Evolutionary conservation across 1,284 basidiomycete genomes (phyloP).

Genomic region (Gymnopus androsaceus): DNA sequence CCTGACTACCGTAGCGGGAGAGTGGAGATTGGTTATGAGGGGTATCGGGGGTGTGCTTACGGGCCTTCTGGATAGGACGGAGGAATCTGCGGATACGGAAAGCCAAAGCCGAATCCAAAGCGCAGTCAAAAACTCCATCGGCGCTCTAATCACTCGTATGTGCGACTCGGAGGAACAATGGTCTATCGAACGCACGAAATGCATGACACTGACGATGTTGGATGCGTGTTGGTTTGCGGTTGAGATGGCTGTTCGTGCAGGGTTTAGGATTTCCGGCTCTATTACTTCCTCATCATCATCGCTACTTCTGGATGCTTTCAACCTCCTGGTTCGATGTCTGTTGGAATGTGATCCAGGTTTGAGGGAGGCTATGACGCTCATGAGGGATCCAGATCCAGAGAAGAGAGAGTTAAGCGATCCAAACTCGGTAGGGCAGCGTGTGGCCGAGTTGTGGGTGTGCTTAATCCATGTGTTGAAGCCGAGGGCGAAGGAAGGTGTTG

Average conservation of each 20-base stretch:
- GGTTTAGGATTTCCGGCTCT: neutral
- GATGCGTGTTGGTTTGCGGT: conserved; percentile 61
- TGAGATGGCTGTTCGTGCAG: conserved; percentile 51
- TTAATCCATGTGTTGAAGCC: conserved; percentile 52
- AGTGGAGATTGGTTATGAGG: conserved; percentile 44
- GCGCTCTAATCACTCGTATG: conserved; percentile 43
- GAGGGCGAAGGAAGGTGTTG: neutral
- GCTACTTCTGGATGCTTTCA: conserved; percentile 26
- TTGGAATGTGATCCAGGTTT: conserved; percentile 51
- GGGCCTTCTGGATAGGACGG: neutral
- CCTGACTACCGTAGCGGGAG: conserved; percentile 28
- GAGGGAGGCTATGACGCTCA: conserved; percentile 24
- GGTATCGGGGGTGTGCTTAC: neutral
- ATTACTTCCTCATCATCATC: neutral
- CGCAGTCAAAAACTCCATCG: conserved; percentile 39
- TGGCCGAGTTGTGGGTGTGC: conserved; percentile 77
- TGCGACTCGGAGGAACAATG: conserved; percentile 35
- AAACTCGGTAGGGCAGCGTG: conserved; percentile 30
- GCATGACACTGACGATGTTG: conserved; percentile 44
- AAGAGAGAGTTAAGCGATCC: conserved; percentile 4
- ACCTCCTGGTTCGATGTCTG: conserved; percentile 52
- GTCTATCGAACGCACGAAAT: conserved; percentile 27
- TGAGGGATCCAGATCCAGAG: conserved; percentile 24
- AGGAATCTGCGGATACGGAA: neutral
- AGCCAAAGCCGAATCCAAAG: neutral